Conservation (phyloP, 257 asterid genomes). For the Paulownia fortunei region DNA sequence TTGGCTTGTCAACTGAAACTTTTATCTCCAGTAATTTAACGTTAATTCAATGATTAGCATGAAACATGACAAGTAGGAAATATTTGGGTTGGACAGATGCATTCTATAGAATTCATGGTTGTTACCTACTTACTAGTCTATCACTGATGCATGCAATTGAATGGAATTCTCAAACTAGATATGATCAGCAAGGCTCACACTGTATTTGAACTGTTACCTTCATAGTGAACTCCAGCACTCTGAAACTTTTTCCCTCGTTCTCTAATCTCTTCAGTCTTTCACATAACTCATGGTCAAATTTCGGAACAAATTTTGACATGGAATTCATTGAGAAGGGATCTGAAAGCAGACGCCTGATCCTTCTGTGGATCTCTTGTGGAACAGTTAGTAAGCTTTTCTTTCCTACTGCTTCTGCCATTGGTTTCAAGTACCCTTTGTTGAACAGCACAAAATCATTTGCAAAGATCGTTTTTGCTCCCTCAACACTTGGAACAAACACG, state of each 20-base stretch:
- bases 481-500: constrained; percentile 59
- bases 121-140: no score
- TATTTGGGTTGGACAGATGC: no score
- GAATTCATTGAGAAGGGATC: constrained; percentile 70
- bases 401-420: constrained; percentile 65
- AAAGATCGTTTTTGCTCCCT: constrained; percentile 53
- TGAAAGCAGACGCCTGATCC: constrained; percentile 53
- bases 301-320: constrained; percentile 49
- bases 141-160: no score
- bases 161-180: background rate
- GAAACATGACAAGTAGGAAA: background rate
- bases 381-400: constrained; percentile 57
- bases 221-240: constrained; percentile 57
- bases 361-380: constrained; percentile 49
- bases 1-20: no score
- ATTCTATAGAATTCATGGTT: no score
- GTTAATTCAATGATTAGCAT: background rate
- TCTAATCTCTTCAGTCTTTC: constrained; percentile 45
- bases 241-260: constrained; percentile 50
- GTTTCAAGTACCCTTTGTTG: constrained; percentile 61
- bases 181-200: background rate
- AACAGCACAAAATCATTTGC: constrained; percentile 56
- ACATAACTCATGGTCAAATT: constrained; percentile 45
- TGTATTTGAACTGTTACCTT: constrained; percentile 37
- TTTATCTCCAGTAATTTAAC: no score